Evolutionary conservation across 148 eudicot species (phyloP).

Genomic region (Arbutus unedo): DNA sequence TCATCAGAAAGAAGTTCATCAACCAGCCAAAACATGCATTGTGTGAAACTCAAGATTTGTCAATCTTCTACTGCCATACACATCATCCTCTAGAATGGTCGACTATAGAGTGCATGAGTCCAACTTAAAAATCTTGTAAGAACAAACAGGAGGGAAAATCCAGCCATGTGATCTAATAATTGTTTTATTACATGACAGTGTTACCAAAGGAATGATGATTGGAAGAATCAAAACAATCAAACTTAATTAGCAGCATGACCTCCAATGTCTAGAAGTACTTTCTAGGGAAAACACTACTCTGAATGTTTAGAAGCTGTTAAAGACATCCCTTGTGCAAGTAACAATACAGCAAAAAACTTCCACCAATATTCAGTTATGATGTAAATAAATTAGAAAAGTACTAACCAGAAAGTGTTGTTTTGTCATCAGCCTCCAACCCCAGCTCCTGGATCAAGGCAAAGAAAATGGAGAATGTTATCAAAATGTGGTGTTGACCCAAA

Average conservation of each 20-base stretch:
- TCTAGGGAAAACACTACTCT: not conserved
- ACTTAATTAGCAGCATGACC: not conserved
- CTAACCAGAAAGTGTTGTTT: conserved; percentile 93
- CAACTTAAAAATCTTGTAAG: not conserved
- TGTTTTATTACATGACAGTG: not conserved
- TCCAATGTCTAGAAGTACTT: not conserved
- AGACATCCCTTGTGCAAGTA: not conserved
- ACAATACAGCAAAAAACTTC: not conserved
- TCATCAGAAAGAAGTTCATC: not conserved
- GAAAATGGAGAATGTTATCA: no score
- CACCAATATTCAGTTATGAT: not conserved
- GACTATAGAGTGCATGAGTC: not conserved
- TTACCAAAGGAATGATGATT: not conserved
- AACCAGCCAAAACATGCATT: not conserved
- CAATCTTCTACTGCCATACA: not conserved
- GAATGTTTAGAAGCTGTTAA: not conserved
- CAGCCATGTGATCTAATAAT: not conserved
- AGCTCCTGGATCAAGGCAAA: conserved; percentile 55
- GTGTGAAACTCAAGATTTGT: not conserved
- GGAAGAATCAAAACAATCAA: not conserved
- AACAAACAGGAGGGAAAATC: not conserved
- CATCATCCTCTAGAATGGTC: not conserved
- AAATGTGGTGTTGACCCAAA: no score
- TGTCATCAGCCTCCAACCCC: conserved; percentile 96
- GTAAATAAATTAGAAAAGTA: conserved; percentile 18